Base-by-base conservation (phyloP, 2,329 filamentous ascomycete genomes). In the Phaeosphaeria sp. region DNA sequence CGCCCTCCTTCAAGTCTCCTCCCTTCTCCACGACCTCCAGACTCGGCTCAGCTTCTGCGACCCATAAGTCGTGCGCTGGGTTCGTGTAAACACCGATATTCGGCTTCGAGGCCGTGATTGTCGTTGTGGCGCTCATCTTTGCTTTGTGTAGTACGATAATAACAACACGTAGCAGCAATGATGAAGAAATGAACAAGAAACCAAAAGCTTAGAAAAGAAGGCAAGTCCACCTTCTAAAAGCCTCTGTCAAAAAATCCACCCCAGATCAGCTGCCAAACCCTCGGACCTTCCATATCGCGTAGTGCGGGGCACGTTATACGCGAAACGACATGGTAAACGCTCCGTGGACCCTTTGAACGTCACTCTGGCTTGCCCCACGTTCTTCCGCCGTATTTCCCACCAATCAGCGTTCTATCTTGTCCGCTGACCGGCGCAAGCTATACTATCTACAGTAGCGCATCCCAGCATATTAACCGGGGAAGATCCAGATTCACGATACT, bases 31-130 rank as follows among this genome's bases (percentile, higher is more conserved):
- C 89, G 61, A 88, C 88, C 75, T 96, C 90, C 23, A 92, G 80
- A 46, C 86, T 89, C 4, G 94, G 94, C 67, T 87, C 84, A 13
- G 93, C 88, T 64, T 92, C 88, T 55, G 85, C 90, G 60, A 97
- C 87, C 92, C 93, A 98, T 52, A 98, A 84, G 59, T 97, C 91
- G 77, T 98, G 94, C 57, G 87, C 86, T 18, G 94, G 92, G 81
- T 98, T 97, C 52, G 94, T 98, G 84, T 90, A 98, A 66, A 98
- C 93, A 68, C 93, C 94, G 75, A 98, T 96, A 81, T 98, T 98
- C 56, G 91, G 81, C 84, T 96, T 95, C 57, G 85, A 81, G 47
- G 84, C 80, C 76, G 80, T 78, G 51, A 81, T 72, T 50, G 78
- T 71, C 15, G 81, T 76, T 22, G 66, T 71, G 39, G 75, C 57